These are phyloP conservation scores for Gilbertella persicaria DNA, from an alignment of 371 early-diverging fungal species.

Conservation along the genomic window DNA sequence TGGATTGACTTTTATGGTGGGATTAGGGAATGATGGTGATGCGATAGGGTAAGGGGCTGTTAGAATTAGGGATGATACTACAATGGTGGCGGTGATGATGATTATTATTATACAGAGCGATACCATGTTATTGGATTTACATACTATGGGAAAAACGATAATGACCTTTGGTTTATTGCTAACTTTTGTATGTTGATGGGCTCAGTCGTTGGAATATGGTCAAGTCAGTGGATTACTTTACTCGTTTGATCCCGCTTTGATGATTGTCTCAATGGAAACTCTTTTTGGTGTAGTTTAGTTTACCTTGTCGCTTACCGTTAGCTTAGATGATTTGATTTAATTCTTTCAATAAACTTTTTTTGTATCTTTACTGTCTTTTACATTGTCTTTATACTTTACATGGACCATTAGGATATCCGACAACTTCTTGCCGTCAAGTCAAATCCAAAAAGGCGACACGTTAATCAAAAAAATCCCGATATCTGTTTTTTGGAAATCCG, in stretches of 20 bases:
- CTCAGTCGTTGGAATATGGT: constrained; percentile 7
- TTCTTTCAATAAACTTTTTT: constrained; percentile 5
- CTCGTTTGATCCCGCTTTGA: constrained; percentile 31
- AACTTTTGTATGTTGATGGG: constrained; percentile 6
- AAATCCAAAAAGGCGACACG: too few relatives aligned
- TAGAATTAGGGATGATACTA: constrained; percentile 4
- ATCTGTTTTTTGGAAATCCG: too few relatives aligned
- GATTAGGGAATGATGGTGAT: too few relatives aligned
- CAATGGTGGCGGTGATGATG: constrained; percentile 3
- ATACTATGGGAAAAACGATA: constrained; percentile 5
- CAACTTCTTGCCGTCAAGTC: too few relatives aligned
- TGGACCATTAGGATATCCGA: too few relatives aligned
- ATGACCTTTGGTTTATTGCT: constrained; percentile 5
- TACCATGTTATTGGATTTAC: constrained; percentile 5
- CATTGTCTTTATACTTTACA: too few relatives aligned
- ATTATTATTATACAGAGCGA: constrained; percentile 1
- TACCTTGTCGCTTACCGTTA: constrained; percentile 4
- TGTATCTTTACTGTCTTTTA: too few relatives aligned
- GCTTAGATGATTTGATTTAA: constrained; percentile 6
- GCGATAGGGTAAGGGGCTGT: too few relatives aligned
- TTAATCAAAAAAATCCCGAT: too few relatives aligned
- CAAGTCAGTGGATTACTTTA: constrained; percentile 9
- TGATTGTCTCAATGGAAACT: constrained; percentile 8
- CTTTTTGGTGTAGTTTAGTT: constrained; percentile 4
- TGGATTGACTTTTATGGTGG: too few relatives aligned